These are phyloP conservation scores for Actinidia polygama DNA, from an alignment of 179 eudicot genomes.

Conservation along the genomic window DNA sequence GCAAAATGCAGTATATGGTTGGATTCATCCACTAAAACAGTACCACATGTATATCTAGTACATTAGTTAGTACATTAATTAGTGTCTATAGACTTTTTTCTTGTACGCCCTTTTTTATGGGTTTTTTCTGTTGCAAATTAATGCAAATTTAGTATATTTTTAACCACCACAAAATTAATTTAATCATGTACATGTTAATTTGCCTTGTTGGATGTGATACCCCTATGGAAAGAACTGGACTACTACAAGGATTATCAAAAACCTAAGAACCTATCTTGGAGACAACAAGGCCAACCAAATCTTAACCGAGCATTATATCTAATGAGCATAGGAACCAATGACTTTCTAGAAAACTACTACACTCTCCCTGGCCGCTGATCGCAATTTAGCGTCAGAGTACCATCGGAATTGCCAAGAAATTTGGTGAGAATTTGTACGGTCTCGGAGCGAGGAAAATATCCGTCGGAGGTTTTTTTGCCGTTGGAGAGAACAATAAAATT, in stretches of 20 bases:
- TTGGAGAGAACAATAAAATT: slow-evolving; percentile 68
- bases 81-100: too few relatives aligned
- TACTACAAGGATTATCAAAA: slow-evolving; percentile 69
- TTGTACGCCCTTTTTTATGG: too few relatives aligned
- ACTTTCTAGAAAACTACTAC: slow-evolving; percentile 78
- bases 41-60: too few relatives aligned
- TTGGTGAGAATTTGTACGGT: slow-evolving; percentile 40
- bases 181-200: background rate
- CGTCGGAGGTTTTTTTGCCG: slow-evolving; percentile 62
- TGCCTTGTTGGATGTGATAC: slow-evolving; percentile 61
- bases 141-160: background rate
- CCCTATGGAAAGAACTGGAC: slow-evolving; percentile 69
- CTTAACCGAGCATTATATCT: slow-evolving; percentile 48
- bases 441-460: slow-evolving; percentile 77
- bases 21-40: too few relatives aligned
- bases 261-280: slow-evolving; percentile 51
- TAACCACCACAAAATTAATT: background rate
- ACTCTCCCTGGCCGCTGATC: slow-evolving; percentile 32
- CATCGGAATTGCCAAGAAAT: slow-evolving; percentile 43
- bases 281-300: slow-evolving; percentile 42
- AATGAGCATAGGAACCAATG: slow-evolving; percentile 76
- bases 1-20: too few relatives aligned
- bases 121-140: background rate
- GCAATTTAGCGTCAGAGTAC: slow-evolving; percentile 46
- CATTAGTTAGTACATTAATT: too few relatives aligned